Evolutionary conservation across 2,329 filamentous ascomycete species (phyloP), one percentile per base, ranked within the genome.

Genomic region (Cucurbitaria berberidis): DNA sequence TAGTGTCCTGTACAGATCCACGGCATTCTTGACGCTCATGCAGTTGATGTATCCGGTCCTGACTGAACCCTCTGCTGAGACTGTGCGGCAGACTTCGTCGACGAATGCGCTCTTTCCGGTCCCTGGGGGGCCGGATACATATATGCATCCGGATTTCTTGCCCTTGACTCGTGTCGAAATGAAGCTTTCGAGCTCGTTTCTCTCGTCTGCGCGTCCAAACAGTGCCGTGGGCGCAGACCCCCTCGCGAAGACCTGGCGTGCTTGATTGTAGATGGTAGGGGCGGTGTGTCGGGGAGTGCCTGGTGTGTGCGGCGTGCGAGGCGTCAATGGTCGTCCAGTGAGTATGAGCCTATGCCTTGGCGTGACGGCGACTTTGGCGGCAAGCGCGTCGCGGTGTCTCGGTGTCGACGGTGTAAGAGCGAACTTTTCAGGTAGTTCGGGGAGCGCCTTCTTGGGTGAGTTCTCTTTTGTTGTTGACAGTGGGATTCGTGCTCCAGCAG

Each of bases 51-150:
- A 93, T 2, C 87, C 87, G 47, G 88, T 86, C 66, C 85, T 86
- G 47, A 95, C 79, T 3, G 74, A 74, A 11, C 74, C 67, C 1
- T 79, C 74, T 15, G 82, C 77, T 29, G 79, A 77, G 43, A 88
- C 76, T 38, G 86, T 80, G 42, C 85, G 79, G 42, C 89, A 89
- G 45, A 96, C 85, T 70, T 96, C 88, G 58, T 87, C 87, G 57
- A 98, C 86, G 81, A 98, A 89, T 26, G 95, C 95, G 74, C 93
- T 98, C 79, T 99, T 99, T 48, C 95, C 95, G 0, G 95, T 99
- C 10, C 95, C 95, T 2, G 95, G 95, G 3, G 95, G 95, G 0
- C 95, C 95, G 64, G 93, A 97, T 62, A 99, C 89, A 72, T 99
- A 99, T 45, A 96, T 83, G 70, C 93, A 98, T 47, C 93, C 92